Conservation (phyloP, 2,329 filamentous ascomycete species). For the Myriosclerotinia curreyana region DNA sequence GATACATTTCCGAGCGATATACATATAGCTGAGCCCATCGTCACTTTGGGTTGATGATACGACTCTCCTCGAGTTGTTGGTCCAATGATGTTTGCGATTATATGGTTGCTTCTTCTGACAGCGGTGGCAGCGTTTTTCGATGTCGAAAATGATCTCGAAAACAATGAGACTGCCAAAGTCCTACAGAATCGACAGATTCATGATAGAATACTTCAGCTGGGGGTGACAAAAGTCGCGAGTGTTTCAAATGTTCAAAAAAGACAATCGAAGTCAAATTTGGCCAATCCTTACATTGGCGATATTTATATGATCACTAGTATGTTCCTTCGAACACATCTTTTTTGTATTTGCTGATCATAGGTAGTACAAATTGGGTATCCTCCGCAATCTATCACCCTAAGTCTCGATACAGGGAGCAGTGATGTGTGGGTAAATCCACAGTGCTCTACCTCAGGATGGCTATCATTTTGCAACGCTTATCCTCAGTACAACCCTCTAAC, state of each 20-base stretch:
- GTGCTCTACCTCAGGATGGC: constrained; percentile 21
- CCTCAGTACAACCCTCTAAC: constrained; percentile 14
- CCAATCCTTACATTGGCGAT: constrained; percentile 17
- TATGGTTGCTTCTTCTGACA: not conserved
- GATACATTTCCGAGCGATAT: not conserved
- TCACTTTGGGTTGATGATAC: not conserved
- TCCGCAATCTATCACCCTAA: constrained; percentile 10
- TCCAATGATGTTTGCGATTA: constrained; percentile 10
- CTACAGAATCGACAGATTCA: constrained; percentile 2
- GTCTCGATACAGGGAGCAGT: constrained; percentile 19
- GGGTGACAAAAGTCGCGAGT: not conserved
- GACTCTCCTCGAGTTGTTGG: not conserved
- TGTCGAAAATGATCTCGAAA: not conserved
- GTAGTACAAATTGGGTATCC: constrained; percentile 20
- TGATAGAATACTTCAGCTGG: constrained; percentile 13
- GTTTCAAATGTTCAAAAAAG: constrained; percentile 10
- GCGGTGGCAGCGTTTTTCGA: not conserved
- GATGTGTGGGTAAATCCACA: constrained; percentile 20
- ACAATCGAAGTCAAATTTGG: constrained; percentile 5
- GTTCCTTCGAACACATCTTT: not conserved
- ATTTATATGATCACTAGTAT: constrained; percentile 20
- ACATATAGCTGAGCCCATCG: constrained; percentile 1
- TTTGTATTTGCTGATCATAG: not conserved
- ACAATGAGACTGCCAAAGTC: not conserved
- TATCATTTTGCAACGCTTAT: constrained; percentile 9